Conservation (phyloP, 352 stramenopile genomes). For the Ophiocytium majus region DNA sequence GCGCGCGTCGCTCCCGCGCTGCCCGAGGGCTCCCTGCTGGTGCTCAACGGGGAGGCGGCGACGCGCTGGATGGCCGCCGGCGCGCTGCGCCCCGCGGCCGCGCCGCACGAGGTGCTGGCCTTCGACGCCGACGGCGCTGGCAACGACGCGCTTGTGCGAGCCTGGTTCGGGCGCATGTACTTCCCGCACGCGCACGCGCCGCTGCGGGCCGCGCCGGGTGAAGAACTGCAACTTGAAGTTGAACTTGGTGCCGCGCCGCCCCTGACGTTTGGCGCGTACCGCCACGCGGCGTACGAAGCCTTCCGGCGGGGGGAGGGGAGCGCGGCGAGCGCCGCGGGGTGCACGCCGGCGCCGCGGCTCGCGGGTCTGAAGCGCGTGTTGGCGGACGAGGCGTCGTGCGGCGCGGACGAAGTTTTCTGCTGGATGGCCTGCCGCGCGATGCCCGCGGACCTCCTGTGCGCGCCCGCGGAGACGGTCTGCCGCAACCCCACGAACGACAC, state of each 20-base stretch:
- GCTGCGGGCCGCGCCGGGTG: neutral
- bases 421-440: neutral
- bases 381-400: neutral
- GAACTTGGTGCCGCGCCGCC: neutral
- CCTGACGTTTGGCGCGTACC: neutral
- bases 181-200: neutral
- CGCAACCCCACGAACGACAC: neutral
- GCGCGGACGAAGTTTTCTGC: neutral
- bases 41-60: neutral
- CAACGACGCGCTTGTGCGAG: no score
- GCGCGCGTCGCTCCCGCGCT: neutral
- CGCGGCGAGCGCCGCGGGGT: neutral
- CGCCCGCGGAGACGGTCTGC: neutral
- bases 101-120: neutral
- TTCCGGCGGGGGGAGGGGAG: neutral
- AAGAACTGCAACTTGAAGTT: neutral
- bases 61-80: neutral
- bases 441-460: neutral
- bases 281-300: neutral
- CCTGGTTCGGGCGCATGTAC: neutral
- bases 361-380: neutral
- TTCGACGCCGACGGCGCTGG: neutral
- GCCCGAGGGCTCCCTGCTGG: neutral
- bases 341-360: neutral
- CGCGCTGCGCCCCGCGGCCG: neutral